Evolutionary conservation across 257 asterid species (phyloP).

Genomic region (Thymus quinquecostatus): DNA sequence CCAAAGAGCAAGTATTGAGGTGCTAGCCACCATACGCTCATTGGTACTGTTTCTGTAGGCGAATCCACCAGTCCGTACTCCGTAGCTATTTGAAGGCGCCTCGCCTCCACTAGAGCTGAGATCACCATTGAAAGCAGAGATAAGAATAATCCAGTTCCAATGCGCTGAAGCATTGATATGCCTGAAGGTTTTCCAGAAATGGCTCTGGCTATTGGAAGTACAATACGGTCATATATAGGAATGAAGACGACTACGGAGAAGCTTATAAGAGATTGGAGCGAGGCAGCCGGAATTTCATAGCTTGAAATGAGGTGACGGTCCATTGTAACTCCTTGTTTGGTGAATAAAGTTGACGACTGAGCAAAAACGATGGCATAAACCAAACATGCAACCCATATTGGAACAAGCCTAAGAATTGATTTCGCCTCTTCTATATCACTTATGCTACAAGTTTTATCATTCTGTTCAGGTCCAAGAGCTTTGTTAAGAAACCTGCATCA

Average conservation of each 20-base stretch:
- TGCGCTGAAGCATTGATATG: slow-evolving; percentile 59
- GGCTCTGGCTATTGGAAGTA: slow-evolving; percentile 56
- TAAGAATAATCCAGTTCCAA: slow-evolving; percentile 51
- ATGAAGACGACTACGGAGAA: slow-evolving; percentile 44
- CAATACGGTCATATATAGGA: slow-evolving; percentile 57
- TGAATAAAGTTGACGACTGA: slow-evolving; percentile 59
- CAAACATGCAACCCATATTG: slow-evolving; percentile 61
- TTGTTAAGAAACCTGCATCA: slow-evolving; percentile 55
- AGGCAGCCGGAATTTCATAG: slow-evolving; percentile 59
- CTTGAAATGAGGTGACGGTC: slow-evolving; percentile 52
- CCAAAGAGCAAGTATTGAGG: slow-evolving; percentile 61
- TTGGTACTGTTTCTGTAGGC: slow-evolving; percentile 52
- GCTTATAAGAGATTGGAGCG: slow-evolving; percentile 50
- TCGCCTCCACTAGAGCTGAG: slow-evolving; percentile 60
- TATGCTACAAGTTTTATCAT: slow-evolving; percentile 36
- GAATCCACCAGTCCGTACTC: slow-evolving; percentile 45
- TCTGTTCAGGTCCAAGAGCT: slow-evolving; percentile 43
- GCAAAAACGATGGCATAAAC: slow-evolving; percentile 48
- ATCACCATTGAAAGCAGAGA: slow-evolving; percentile 46
- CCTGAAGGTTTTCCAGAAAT: slow-evolving; percentile 56
- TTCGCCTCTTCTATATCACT: slow-evolving; percentile 57
- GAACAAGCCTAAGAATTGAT: slow-evolving; percentile 54
- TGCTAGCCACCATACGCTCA: slow-evolving; percentile 74
- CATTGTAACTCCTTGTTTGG: slow-evolving; percentile 64
- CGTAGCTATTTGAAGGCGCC: slow-evolving; percentile 48